Evolutionary conservation across 352 stramenopile species (phyloP).

Genomic region (Plasmopara halstedii): DNA sequence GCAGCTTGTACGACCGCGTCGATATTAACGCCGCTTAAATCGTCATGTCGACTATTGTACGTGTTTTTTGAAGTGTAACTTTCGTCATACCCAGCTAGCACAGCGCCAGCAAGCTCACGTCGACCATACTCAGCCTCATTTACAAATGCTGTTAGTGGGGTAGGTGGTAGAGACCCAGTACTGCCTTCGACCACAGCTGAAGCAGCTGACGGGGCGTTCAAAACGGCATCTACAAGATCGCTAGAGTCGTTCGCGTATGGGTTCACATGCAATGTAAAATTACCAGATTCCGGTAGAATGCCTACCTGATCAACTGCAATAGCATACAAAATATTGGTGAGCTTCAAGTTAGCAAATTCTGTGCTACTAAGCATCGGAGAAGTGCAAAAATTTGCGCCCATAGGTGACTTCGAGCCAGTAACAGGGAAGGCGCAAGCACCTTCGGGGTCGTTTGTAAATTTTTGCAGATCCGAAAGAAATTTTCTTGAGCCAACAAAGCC

Average conservation of each 20-base stretch:
- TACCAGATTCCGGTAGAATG: conserved; percentile 34
- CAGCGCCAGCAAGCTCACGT: conserved; percentile 46
- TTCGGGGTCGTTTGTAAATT: conserved; percentile 38
- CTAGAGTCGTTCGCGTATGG: conserved; percentile 36
- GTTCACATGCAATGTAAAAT: conserved; percentile 70
- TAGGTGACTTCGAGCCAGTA: conserved; percentile 39
- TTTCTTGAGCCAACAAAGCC: conserved; percentile 77
- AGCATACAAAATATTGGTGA: conserved; percentile 52
- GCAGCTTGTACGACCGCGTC: conserved; percentile 50
- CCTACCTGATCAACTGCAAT: conserved; percentile 80
- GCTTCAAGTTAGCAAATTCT: conserved; percentile 49
- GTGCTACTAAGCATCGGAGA: conserved; percentile 57
- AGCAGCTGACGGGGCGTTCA: conserved; percentile 37
- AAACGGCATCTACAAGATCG: conserved; percentile 40
- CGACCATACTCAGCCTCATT: conserved; percentile 63
- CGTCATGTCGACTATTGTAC: conserved; percentile 69
- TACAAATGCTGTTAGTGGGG: conserved; percentile 63
- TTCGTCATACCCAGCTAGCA: conserved; percentile 62
- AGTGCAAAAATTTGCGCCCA: conserved; percentile 56
- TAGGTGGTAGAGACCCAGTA: conserved; percentile 44
- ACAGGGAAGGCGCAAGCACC: conserved; percentile 44
- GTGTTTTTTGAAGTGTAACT: conserved; percentile 34
- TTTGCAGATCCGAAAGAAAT: conserved; percentile 60
- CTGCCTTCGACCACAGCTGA: conserved; percentile 29
- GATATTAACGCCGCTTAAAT: conserved; percentile 36